Base-by-base conservation (phyloP, 1,284 basidiomycete species). In the Trametes polyzona region DNA sequence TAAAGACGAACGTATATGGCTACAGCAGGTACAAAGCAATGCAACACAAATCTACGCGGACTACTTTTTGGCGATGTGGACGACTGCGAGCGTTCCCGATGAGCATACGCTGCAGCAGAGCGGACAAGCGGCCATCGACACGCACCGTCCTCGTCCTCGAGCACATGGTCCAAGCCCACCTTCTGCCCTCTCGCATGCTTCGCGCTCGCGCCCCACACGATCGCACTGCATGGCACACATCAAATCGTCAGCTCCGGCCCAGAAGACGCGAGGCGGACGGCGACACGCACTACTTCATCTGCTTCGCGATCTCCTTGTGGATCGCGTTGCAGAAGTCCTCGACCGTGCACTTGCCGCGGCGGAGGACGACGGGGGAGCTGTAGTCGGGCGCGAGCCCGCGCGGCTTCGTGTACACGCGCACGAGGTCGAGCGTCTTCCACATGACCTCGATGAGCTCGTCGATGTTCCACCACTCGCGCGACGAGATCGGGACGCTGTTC, bases 111-210 rank as follows among this genome's bases (percentile, higher is more conserved):
- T 24, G 27, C 43, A 26, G 26, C 44, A 50, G 19, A 32, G 21
- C 46, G 36, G 40, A 49, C n/a, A n/a, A n/a, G 39, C 26, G 26
- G 17, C n/a, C 4, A 40, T 35, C 14, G n/a, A n/a, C n/a, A 74
- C 84, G 68, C 69, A 86, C 90, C 88, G 72, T 95, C 93, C 77
- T 96, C 93, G 67, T 96, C 94, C 69, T 96, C 93, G 50, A 96
- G 73, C 14, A 92, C 73, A 71, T 96, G 94, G 26, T 96, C 94
- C 52, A 95, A 67, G 8, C 97, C 96, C 27, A 98, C 95, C 71
- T 97, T 96, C 75, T 99, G 97, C 2, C 97, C 97, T 65, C 96
- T 82, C 12, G 95, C 81, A 72, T 99, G 97, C 76, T 98, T 99
- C 23, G 95, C 96, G 62, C 93, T 96, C 1, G 93, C 81, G 51